Evolutionary conservation across 129 eudicot species (phyloP).

Genomic region (Dittrichia graveolens): DNA sequence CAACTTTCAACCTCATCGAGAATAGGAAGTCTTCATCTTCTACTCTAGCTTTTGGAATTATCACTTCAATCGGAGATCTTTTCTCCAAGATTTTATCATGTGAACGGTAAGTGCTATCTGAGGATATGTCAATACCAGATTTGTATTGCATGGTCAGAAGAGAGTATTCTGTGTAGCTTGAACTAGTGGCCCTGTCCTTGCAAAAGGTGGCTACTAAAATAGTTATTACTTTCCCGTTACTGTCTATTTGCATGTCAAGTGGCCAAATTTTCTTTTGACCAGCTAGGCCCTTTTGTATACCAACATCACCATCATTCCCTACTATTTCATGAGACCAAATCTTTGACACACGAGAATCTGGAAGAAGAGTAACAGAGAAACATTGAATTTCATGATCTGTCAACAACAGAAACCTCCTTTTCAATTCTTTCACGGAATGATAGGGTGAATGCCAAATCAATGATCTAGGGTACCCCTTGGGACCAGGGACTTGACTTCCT

Average conservation of each 20-base stretch:
- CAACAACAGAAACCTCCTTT: slow-evolving; percentile 68
- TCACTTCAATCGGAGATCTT: slow-evolving; percentile 80
- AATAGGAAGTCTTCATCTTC: slow-evolving; percentile 91
- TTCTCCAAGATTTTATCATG: slow-evolving; percentile 70
- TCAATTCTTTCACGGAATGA: slow-evolving; percentile 41
- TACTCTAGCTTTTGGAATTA: slow-evolving; percentile 93
- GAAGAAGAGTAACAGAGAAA: slow-evolving; percentile 49
- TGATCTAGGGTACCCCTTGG: slow-evolving; percentile 85
- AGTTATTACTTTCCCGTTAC: slow-evolving; percentile 68
- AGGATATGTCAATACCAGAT: slow-evolving; percentile 52
- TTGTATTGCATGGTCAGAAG: slow-evolving; percentile 94
- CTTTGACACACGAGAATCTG: slow-evolving; percentile 46
- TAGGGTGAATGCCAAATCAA: slow-evolving; percentile 62
- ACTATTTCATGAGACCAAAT: slow-evolving; percentile 92
- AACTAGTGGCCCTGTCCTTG: slow-evolving; percentile 87
- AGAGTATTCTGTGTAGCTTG: slow-evolving; percentile 92
- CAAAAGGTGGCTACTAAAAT: slow-evolving; percentile 87
- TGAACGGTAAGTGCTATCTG: slow-evolving; percentile 36
- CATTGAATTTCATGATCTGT: slow-evolving; percentile 90
- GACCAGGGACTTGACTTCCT: slow-evolving; percentile 42
- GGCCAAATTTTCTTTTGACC: slow-evolving; percentile 97
- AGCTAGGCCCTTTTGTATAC: slow-evolving; percentile 90
- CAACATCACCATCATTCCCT: slow-evolving; percentile 83
- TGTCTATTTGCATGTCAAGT: slow-evolving; percentile 76
- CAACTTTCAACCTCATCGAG: slow-evolving; percentile 81